phyloP scores from a whole-genome alignment of 148 eudicot genomes.

The Diospyros kaki region DNA sequence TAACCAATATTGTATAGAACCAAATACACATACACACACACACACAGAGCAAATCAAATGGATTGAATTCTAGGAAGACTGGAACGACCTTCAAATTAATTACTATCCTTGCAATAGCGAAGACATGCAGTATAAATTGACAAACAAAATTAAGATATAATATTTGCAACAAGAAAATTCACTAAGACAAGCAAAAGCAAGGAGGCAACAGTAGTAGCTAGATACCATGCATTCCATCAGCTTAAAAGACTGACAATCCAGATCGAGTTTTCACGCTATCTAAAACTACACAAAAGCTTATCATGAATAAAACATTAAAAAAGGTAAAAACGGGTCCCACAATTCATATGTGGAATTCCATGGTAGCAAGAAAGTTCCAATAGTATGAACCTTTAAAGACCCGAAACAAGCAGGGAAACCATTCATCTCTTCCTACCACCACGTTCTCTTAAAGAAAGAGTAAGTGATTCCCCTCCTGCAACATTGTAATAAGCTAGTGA shows the following conservation, averaged over 20 bases:
- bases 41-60: too few species aligned
- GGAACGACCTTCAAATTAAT: neutral
- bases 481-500: conserved; percentile 62
- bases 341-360: conserved; percentile 2
- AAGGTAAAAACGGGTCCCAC: neutral
- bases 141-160: neutral
- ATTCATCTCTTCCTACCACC: conserved; percentile 63
- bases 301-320: conserved; percentile 25
- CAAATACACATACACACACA: too few species aligned
- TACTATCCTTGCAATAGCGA: neutral
- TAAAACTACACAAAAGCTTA: neutral
- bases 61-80: neutral
- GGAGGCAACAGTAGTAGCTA: neutral
- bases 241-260: conserved; percentile 2
- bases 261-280: neutral
- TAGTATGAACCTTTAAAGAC: conserved; percentile 22
- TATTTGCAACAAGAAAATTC: neutral
- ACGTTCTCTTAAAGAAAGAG: conserved; percentile 68
- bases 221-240: conserved; percentile 7
- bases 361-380: conserved; percentile 19
- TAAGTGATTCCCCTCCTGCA: conserved; percentile 42
- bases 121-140: neutral
- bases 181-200: neutral
- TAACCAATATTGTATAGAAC: too few species aligned
- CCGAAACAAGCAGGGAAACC: conserved; percentile 2